Evolutionary conservation across 441 rosid species (phyloP).

Genomic region (Adansonia rubrostipa): DNA sequence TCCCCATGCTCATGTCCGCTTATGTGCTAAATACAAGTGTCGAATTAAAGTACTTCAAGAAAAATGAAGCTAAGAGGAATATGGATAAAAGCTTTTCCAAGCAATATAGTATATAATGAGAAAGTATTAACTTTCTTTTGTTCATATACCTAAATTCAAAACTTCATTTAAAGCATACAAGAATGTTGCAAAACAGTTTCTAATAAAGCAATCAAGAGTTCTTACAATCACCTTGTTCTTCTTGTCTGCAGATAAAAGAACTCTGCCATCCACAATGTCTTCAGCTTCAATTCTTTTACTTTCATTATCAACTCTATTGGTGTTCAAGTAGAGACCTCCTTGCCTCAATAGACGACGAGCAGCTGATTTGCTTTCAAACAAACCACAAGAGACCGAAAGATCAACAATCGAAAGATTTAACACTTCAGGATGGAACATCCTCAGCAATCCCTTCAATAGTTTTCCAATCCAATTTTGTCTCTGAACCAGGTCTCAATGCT

Average conservation of each 20-base stretch:
- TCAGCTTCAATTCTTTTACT: constrained; percentile 66
- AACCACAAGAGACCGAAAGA: constrained; percentile 70
- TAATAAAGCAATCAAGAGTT: constrained; percentile 47
- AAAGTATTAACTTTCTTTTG: neutral
- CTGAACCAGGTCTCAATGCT: constrained; percentile 89
- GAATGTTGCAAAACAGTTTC: neutral
- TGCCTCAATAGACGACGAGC: constrained; percentile 86
- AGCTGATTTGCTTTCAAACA: constrained; percentile 87
- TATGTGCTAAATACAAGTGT: too few species aligned
- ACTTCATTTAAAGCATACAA: neutral
- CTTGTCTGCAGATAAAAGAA: constrained; percentile 90
- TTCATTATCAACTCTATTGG: constrained; percentile 78
- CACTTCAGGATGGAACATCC: constrained; percentile 83
- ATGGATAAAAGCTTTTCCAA: neutral
- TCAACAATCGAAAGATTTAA: constrained; percentile 63
- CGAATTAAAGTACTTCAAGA: too few species aligned
- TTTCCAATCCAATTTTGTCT: constrained; percentile 89
- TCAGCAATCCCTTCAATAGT: constrained; percentile 82
- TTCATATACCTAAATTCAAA: neutral
- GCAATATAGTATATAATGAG: neutral
- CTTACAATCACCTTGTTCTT: constrained; percentile 90
- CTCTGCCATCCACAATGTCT: constrained; percentile 86
- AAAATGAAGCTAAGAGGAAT: too few species aligned
- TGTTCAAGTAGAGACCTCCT: constrained; percentile 94
- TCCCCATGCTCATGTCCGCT: too few species aligned